Percentiles rank a stretch among this genome's conserved stretches.
Conservation (phyloP, 2,329 filamentous ascomycete genomes). For the Harringtonia lauricola region DNA sequence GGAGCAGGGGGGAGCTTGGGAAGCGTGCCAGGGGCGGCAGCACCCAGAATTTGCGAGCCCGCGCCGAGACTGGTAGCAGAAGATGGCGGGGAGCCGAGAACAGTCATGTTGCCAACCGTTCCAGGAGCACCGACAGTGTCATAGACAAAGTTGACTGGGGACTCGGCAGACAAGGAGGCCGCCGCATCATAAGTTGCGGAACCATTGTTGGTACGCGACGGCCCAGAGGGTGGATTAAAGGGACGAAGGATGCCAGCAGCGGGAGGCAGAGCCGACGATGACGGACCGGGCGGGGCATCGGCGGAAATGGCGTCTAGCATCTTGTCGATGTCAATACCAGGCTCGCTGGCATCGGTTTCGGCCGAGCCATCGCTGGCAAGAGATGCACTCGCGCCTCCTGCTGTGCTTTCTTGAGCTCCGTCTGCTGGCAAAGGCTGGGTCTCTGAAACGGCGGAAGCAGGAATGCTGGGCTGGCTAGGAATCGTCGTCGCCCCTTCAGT, state of each 20-base stretch:
- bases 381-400: not conserved
- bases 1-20: not conserved
- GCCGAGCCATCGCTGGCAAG: not conserved
- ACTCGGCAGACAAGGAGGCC: constrained; percentile 2
- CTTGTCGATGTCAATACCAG: constrained; percentile 22
- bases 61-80: not conserved
- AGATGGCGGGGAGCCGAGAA: constrained; percentile 1
- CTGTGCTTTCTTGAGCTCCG: not conserved
- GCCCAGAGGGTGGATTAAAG: not conserved
- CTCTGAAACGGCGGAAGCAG: too few species aligned
- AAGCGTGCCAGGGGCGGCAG: not conserved
- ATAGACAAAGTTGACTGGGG: not conserved
- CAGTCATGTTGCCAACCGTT: not conserved
- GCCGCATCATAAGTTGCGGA: constrained; percentile 7
- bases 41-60: not conserved
- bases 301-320: constrained; percentile 24
- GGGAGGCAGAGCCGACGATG: constrained; percentile 10
- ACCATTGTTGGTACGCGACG: constrained; percentile 3
- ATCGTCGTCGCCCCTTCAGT: too few species aligned
- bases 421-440: not conserved
- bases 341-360: constrained; percentile 6
- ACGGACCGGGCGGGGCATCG: constrained; percentile 10
- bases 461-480: too few species aligned
- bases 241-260: not conserved
- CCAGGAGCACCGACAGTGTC: constrained; percentile 7